phyloP scores from a whole-genome alignment of 768 basidiomycete genomes.

The Mycena haematopus region DNA sequence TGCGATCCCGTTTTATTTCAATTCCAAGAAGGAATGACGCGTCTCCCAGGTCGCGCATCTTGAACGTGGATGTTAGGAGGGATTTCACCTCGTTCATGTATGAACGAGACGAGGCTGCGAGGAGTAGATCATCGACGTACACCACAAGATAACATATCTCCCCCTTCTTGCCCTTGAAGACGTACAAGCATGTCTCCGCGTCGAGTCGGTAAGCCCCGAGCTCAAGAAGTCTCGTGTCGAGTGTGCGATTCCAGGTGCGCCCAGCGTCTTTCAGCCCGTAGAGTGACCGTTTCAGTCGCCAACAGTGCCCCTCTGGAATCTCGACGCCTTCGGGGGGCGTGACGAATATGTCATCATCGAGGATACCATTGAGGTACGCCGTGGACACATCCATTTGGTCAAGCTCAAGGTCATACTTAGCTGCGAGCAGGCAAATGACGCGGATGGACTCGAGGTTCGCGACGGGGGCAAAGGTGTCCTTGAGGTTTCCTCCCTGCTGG shows the following conservation, averaged over 20 bases:
- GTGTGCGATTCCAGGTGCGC: conserved; percentile 2
- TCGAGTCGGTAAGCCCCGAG: not conserved
- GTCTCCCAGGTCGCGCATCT: conserved; percentile 5
- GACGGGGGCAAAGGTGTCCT: not conserved
- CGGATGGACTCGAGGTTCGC: conserved; percentile 8
- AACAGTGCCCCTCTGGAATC: not conserved
- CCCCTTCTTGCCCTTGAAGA: not conserved
- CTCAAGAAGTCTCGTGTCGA: not conserved
- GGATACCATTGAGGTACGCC: not conserved
- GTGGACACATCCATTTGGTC: not conserved
- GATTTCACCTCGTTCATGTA: not conserved
- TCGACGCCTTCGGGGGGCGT: not conserved
- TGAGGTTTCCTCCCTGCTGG: not conserved
- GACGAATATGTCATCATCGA: not conserved
- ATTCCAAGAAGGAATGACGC: not conserved
- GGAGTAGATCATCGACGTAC: conserved; percentile 4
- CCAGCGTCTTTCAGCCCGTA: conserved; percentile 4
- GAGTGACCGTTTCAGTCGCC: not conserved
- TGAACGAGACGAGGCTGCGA: not conserved
- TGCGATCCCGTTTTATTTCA: not conserved
- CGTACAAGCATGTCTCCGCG: conserved; percentile 1
- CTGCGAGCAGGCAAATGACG: conserved; percentile 1
- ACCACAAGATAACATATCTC: conserved; percentile 2
- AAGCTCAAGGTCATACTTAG: conserved; percentile 3
- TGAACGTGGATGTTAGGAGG: not conserved